phyloP scores from a whole-genome alignment of 139 green algal species.

The Chlorella sorokiniana region DNA sequence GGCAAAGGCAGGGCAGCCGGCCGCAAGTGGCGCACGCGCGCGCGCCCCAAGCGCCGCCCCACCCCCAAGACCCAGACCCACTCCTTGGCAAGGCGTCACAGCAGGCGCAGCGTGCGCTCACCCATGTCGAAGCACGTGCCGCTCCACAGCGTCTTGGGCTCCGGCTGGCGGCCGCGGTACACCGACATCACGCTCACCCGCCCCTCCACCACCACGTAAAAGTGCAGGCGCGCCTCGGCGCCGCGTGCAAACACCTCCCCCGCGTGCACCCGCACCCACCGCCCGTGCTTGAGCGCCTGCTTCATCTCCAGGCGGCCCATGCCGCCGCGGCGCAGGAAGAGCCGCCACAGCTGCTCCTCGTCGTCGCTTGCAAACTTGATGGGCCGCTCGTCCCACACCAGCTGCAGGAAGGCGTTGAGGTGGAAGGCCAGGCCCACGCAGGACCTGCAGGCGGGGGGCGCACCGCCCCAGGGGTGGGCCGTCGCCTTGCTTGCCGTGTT shows the following conservation, averaged over 20 bases:
- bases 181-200: background rate
- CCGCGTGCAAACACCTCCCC: slow-evolving; percentile 1
- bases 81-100: no score
- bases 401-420: background rate
- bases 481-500: no score
- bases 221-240: no score
- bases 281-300: background rate
- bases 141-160: background rate
- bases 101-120: background rate
- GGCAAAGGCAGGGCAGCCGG: background rate
- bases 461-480: background rate
- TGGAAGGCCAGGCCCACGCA: background rate
- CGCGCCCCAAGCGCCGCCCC: no score
- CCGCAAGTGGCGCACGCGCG: no score
- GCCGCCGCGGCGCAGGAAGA: slow-evolving; percentile 25
- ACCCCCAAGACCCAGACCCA: no score
- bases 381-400: slow-evolving; percentile 30
- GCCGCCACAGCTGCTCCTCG: slow-evolving; percentile 33
- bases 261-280: background rate
- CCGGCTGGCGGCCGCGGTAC: background rate
- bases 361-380: slow-evolving; percentile 32
- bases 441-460: background rate
- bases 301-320: slow-evolving; percentile 36
- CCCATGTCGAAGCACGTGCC: slow-evolving; percentile 29
- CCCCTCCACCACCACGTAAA: slow-evolving; percentile 25